Conservation (phyloP, 2,329 filamentous ascomycete genomes). For the Neofusicoccum laricinum region DNA sequence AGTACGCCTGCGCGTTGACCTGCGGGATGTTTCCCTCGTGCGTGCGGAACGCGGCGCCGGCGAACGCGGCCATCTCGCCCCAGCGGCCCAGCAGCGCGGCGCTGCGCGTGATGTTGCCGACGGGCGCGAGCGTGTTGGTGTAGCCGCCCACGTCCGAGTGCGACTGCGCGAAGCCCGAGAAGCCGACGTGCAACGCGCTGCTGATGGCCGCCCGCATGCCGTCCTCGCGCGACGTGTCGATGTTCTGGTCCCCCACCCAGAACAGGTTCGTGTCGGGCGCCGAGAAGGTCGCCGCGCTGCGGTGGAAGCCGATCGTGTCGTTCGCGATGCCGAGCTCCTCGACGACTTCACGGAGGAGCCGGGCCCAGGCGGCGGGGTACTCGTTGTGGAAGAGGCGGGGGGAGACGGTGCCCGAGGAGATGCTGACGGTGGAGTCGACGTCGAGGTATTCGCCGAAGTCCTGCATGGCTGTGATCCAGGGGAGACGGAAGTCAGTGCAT, state of each 20-base stretch:
- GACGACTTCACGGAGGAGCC: conserved; percentile 29
- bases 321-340: conserved; percentile 27
- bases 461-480: conserved; percentile 25
- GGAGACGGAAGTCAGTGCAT: background rate
- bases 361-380: conserved; percentile 35
- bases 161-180: conserved; percentile 34
- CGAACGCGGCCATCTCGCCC: conserved; percentile 36
- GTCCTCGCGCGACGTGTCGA: conserved; percentile 33
- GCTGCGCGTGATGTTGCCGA: conserved; percentile 33
- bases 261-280: conserved; percentile 37
- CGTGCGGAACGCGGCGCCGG: conserved; percentile 33
- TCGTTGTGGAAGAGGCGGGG: conserved; percentile 34
- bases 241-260: conserved; percentile 39
- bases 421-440: conserved; percentile 25
- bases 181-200: conserved; percentile 35
- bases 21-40: conserved; percentile 38
- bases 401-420: conserved; percentile 26
- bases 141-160: conserved; percentile 39
- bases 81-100: conserved; percentile 37
- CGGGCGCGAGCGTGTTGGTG: conserved; percentile 29
- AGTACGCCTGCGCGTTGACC: conserved; percentile 38
- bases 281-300: conserved; percentile 31
- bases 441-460: conserved; percentile 40
- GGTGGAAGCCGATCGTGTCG: conserved; percentile 36
- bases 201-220: conserved; percentile 36